Conservation (phyloP, 257 asterid species). For the Petunia axillaris region DNA sequence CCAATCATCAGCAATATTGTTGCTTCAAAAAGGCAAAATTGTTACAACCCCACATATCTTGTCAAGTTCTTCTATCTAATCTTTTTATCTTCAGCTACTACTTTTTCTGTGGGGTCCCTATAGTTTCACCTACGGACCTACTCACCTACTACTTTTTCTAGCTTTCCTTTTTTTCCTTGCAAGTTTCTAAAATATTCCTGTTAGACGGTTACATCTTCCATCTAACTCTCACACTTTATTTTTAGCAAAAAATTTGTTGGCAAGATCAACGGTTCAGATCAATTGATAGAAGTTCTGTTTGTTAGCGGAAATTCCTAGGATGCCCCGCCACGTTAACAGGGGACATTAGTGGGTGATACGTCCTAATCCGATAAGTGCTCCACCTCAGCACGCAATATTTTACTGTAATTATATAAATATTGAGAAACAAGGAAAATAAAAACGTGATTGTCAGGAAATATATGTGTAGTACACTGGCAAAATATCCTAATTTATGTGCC, state of each 20-base stretch:
- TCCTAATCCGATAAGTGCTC: constrained; percentile 31
- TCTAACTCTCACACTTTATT: background rate
- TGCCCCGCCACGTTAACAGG: background rate
- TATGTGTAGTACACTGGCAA: background rate
- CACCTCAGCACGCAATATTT: constrained; percentile 9
- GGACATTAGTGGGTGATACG: constrained; percentile 16
- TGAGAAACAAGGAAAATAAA: background rate
- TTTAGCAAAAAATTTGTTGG: no score
- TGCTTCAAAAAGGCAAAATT: constrained; percentile 23
- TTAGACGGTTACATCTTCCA: constrained; percentile 16
- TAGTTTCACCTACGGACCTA: background rate
- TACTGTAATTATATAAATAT: background rate
- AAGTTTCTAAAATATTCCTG: background rate
- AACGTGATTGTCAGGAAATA: background rate
- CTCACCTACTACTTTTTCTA: background rate
- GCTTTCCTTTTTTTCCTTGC: background rate
- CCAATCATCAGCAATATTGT: constrained; percentile 17
- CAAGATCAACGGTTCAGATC: background rate
- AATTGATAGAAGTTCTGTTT: background rate
- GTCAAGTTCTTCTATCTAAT: constrained; percentile 18
- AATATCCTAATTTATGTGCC: background rate
- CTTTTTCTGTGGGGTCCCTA: background rate
- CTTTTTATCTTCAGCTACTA: background rate
- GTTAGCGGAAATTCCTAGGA: background rate
- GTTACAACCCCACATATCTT: constrained; percentile 20